Evolutionary conservation across 2,329 filamentous ascomycete species (phyloP).

Genomic region (Rutstroemia sp.): DNA sequence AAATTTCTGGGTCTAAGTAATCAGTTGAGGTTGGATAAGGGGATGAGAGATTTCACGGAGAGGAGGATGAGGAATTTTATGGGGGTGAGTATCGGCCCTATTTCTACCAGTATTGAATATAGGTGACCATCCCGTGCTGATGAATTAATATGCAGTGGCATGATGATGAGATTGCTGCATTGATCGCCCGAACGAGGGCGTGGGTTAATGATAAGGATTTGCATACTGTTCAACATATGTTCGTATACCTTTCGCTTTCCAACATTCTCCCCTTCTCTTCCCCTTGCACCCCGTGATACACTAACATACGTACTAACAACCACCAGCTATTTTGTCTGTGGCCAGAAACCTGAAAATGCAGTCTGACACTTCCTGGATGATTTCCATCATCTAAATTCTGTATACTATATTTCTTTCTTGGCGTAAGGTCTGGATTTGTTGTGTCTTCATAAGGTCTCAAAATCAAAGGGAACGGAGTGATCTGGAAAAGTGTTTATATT

Average conservation of each 20-base stretch:
- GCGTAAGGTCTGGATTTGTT: too few relatives aligned
- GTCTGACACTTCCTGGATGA: too few relatives aligned
- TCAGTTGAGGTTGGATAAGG: background rate
- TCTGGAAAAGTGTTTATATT: too few relatives aligned
- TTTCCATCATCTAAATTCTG: background rate
- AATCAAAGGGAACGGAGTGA: too few relatives aligned
- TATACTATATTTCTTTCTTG: too few relatives aligned
- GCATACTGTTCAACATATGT: background rate
- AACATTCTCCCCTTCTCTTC: background rate
- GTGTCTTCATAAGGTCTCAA: too few relatives aligned
- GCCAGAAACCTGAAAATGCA: background rate
- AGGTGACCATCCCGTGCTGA: background rate
- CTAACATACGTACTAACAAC: background rate
- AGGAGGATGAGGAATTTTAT: background rate
- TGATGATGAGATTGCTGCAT: background rate
- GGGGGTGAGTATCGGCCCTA: background rate
- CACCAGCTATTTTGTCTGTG: background rate
- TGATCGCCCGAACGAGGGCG: background rate
- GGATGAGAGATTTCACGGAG: background rate
- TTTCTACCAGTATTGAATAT: background rate
- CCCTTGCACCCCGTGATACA: too few relatives aligned
- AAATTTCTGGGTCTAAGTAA: background rate
- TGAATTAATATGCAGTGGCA: background rate
- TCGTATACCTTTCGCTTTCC: background rate
- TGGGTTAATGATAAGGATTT: background rate